Base-by-base conservation (phyloP, 169 alveolate species). In the Toxoplasma gondii region DNA sequence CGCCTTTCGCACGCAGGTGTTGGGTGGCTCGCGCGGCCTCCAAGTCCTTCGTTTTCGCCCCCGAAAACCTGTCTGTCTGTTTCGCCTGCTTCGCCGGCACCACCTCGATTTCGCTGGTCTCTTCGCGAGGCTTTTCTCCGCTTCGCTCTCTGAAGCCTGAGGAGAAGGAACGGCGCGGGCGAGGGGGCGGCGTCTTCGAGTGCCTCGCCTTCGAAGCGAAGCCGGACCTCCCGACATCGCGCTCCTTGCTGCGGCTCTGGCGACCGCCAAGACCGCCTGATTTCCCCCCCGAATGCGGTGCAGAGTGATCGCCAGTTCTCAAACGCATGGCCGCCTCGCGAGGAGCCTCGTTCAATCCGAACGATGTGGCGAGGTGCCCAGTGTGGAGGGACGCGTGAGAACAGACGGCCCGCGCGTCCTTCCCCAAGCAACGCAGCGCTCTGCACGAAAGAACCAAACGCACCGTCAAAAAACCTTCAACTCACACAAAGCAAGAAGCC, bases 311-410 rank as follows among this genome's bases (percentile, higher is more conserved):
- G 74, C n/a, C n/a, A 4, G 74, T 22, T 31, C 29, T 16, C 31
- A 64, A 31, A 16, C 74, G 74, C 74, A 64, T 64, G 1, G 86
- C 86, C 4, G 86, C 86, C 86, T 36, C 49, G 39, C 86, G 86
- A 10, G 86, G 86, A 17, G 86, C 44, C 45, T 78, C 86, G 45
- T 78, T 78, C 86, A 78, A n/a, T 17, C 86, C 39, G 44, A 78
- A 78, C 27, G 86, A 78, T 2, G 86, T 19, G 1, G 86, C 86
- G 45, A 78, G 12, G 24, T 78, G 86, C 9, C 86, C 86, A 12
- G 86, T 78, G 45, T 78, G 86, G 10, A 78, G 86, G 2, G 86
- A 12, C 43, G 86, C 86, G 86, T 78, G 86, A 4, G 86, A 36
- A n/a, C 86, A 78, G 24, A 78, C 45, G 0, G 39, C 49, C 39